Evolutionary conservation across 768 basidiomycete species (phyloP).

Genomic region (Boletus speciosus): DNA sequence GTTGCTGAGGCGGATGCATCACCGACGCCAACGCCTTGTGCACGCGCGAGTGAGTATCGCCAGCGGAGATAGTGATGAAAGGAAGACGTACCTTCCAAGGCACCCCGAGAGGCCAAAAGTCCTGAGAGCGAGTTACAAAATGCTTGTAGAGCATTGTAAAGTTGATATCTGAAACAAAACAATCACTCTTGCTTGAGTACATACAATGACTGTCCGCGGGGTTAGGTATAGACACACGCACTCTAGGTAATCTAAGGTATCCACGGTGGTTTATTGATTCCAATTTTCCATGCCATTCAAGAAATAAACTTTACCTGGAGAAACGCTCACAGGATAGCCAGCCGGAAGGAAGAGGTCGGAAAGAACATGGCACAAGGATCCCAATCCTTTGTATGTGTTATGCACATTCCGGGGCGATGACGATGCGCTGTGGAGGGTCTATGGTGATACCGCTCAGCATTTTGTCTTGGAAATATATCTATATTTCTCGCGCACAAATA

Average conservation of each 20-base stretch:
- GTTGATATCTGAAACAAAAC: slow-evolving; percentile 51
- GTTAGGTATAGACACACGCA: slow-evolving; percentile 25
- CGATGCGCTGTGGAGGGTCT: slow-evolving; percentile 2
- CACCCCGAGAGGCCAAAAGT: slow-evolving; percentile 61
- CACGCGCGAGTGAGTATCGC: background rate
- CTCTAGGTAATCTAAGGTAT: slow-evolving; percentile 50
- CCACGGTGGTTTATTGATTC: background rate
- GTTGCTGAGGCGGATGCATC: slow-evolving; percentile 64
- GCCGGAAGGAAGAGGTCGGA: slow-evolving; percentile 53
- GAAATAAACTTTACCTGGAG: slow-evolving; percentile 43
- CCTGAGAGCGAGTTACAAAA: slow-evolving; percentile 67
- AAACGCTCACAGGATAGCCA: slow-evolving; percentile 59
- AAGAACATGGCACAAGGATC: slow-evolving; percentile 14
- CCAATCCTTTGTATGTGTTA: background rate
- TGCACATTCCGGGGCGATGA: background rate
- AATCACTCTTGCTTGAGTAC: background rate
- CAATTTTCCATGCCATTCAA: background rate
- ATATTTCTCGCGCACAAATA: background rate
- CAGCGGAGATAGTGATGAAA: background rate
- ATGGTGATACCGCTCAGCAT: slow-evolving; percentile 2
- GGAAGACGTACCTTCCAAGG: slow-evolving; percentile 52
- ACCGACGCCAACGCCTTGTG: slow-evolving; percentile 64
- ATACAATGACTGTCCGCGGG: background rate
- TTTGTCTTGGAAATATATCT: background rate
- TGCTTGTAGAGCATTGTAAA: slow-evolving; percentile 63